These are phyloP conservation scores for Lachnum nothofagi DNA, from an alignment of 2,329 filamentous ascomycete genomes.

Conservation along the genomic window DNA sequence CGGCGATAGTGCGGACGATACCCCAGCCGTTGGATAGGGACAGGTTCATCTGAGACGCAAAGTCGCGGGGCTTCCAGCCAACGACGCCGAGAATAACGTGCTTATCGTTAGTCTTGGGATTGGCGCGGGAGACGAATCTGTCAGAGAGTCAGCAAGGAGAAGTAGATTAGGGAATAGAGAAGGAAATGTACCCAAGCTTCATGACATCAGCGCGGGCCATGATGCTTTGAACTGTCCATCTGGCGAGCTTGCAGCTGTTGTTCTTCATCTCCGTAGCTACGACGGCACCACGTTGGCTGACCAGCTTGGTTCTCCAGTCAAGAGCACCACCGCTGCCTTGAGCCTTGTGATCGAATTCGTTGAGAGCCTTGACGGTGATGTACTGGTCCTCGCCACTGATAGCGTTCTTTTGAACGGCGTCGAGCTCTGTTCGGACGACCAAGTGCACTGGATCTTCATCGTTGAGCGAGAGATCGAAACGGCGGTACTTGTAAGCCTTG, in stretches of 20 bases:
- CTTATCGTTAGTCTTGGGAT: constrained; percentile 86
- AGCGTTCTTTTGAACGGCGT: constrained; percentile 92
- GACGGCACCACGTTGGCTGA: constrained; percentile 90
- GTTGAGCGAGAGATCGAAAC: constrained; percentile 91
- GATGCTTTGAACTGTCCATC: constrained; percentile 96
- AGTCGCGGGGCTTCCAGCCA: constrained; percentile 96
- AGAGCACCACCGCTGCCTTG: constrained; percentile 90
- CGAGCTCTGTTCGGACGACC: constrained; percentile 89
- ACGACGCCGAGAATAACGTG: constrained; percentile 94
- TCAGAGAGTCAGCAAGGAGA: constrained; percentile 25
- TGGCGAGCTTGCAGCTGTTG: constrained; percentile 96
- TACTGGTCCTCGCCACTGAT: constrained; percentile 88
- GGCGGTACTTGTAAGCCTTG: constrained; percentile 97
- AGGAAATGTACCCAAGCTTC: constrained; percentile 77
- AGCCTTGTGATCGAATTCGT: constrained; percentile 98
- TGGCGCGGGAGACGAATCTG: constrained; percentile 93
- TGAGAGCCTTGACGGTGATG: constrained; percentile 89
- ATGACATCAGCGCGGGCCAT: constrained; percentile 95
- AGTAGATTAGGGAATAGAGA: neutral
- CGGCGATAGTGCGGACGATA: constrained; percentile 94
- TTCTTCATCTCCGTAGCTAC: constrained; percentile 99
- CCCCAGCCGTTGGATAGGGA: constrained; percentile 97
- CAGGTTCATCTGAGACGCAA: constrained; percentile 96
- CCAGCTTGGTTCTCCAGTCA: constrained; percentile 94
- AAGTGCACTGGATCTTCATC: constrained; percentile 87